Evolutionary conservation across 140 eudicot genomes (phyloP), one percentile per base, ranked within the genome.

Genomic region (Senecio squalidus): DNA sequence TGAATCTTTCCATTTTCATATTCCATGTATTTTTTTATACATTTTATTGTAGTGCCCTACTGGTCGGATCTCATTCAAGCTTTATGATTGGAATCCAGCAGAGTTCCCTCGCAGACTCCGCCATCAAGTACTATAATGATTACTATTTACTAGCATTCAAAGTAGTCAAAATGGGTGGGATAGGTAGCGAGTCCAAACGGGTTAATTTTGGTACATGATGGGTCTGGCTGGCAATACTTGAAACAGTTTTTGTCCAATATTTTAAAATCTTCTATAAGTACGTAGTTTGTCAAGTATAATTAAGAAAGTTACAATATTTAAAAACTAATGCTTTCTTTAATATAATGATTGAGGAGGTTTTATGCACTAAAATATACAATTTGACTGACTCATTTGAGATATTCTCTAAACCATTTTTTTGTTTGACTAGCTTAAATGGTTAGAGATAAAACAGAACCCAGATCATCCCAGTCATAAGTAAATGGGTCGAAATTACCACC

Each of bases 21-120:
- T 6, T 46, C 38, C 44, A 1, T 24, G 21, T 47, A 6, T 49
- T 23, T 52, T 67, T 36, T 21, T 55, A 20, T 9, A 41, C 5
- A 23, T 38, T 29, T 48, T 62, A 23, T 70, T 73, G 72, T 71
- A 91, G 98, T 91, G 91, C 62, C 85, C 88, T 49, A 76, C 98
- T 58, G 98, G 94, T 43, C 88, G 98, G 60, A 83, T 91, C 68
- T 91, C 98, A 64, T 91, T 91, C 73, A 91, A 91, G 84, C 96
- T 91, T 22, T 91, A 91, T 66, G 96, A 91, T 62, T 91, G 96
- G 98, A 91, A 91, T 73, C 98, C 98, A 14, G 98, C 98, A 2
- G 92, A 83, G 64, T 91, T 91, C 76, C 98, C 96, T 41, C 80
- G 98, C 28, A 82, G 94, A 54, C 89, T 86, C 39, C 81, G 98